These are phyloP conservation scores for Porpolomopsis calyptriformis DNA, from an alignment of 768 basidiomycete genomes.

Conservation along the genomic window DNA sequence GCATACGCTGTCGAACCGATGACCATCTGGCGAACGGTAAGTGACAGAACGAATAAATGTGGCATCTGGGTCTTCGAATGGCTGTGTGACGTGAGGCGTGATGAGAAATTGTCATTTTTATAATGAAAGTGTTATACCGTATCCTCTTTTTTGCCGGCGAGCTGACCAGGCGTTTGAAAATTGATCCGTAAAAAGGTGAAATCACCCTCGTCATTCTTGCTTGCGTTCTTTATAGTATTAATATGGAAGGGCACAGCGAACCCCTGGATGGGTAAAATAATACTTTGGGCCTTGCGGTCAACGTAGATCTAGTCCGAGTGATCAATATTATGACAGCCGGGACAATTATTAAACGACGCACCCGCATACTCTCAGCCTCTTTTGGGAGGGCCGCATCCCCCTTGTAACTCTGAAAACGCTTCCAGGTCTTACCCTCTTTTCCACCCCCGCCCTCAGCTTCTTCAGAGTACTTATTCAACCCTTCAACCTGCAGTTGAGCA, in stretches of 20 bases:
- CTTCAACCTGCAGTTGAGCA: slow-evolving; percentile 61
- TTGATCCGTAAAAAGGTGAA: slow-evolving; percentile 93
- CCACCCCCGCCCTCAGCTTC: slow-evolving; percentile 63
- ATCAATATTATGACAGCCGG: slow-evolving; percentile 1
- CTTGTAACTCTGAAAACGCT: slow-evolving; percentile 93
- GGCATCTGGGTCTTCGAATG: slow-evolving; percentile 92
- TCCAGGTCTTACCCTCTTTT: slow-evolving; percentile 89
- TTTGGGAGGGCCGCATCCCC: slow-evolving; percentile 83
- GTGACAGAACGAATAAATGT: slow-evolving; percentile 94
- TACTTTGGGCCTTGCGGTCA: slow-evolving; percentile 82
- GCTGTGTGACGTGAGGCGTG: slow-evolving; percentile 32
- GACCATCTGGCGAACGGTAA: slow-evolving; percentile 82
- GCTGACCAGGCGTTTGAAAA: slow-evolving; percentile 96
- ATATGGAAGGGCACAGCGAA: slow-evolving; percentile 97
- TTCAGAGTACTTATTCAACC: slow-evolving; percentile 74
- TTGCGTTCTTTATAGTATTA: slow-evolving; percentile 95
- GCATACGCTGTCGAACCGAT: slow-evolving; percentile 80
- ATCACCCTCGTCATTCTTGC: slow-evolving; percentile 95
- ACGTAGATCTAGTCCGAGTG: slow-evolving; percentile 59
- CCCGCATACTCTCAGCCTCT: slow-evolving; percentile 72
- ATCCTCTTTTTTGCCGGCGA: slow-evolving; percentile 97
- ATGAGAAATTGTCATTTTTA: neutral
- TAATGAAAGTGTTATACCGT: slow-evolving; percentile 43
- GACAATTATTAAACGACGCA: slow-evolving; percentile 28
- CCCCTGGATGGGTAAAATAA: slow-evolving; percentile 88